A percentile compares a stretch with the other conserved stretches of the same genome.
These are phyloP conservation scores for Blastocladiella emersonii DNA, from an alignment of 371 early-diverging fungal genomes.

Conservation along the genomic window DNA sequence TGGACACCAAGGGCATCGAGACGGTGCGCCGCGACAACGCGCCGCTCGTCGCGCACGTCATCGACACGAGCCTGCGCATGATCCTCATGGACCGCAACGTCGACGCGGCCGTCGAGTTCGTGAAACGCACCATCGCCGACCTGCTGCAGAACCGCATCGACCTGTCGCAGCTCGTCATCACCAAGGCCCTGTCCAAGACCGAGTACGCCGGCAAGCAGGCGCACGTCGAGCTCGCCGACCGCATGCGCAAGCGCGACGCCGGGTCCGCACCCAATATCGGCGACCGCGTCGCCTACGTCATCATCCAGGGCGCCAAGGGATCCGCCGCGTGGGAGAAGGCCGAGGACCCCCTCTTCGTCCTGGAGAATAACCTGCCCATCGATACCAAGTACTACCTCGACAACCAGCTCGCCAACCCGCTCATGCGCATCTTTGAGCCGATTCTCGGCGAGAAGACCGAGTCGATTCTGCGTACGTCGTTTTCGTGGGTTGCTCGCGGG, in stretches of 20 bases:
- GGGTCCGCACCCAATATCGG: slow-evolving; percentile 94
- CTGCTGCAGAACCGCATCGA: slow-evolving; percentile 95
- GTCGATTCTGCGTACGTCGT: slow-evolving; percentile 45
- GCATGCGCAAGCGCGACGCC: slow-evolving; percentile 94
- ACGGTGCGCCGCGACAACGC: slow-evolving; percentile 99
- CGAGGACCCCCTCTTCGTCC: slow-evolving; percentile 98
- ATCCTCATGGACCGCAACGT: slow-evolving; percentile 88
- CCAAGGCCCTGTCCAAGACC: slow-evolving; percentile 91
- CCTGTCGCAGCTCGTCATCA: slow-evolving; percentile 93
- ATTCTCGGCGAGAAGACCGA: slow-evolving; percentile 86
- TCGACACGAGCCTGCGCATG: slow-evolving; percentile 86
- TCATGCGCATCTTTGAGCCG: slow-evolving; percentile 96
- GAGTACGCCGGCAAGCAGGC: slow-evolving; percentile 97
- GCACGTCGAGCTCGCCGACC: slow-evolving; percentile 92
- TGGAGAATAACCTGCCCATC: slow-evolving; percentile 97
- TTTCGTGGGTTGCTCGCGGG: background rate
- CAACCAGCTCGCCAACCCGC: slow-evolving; percentile 95
- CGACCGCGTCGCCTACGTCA: slow-evolving; percentile 99
- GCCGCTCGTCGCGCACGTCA: slow-evolving; percentile 81
- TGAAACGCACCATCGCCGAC: slow-evolving; percentile 80
- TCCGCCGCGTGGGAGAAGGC: slow-evolving; percentile 94
- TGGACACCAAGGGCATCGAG: slow-evolving; percentile 99
- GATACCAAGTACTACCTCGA: slow-evolving; percentile 98
- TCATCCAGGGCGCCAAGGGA: slow-evolving; percentile 77
- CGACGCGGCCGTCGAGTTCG: slow-evolving; percentile 70